Evolutionary conservation across 306 rosid species (phyloP).

Genomic region (Abrus pulchellus): DNA sequence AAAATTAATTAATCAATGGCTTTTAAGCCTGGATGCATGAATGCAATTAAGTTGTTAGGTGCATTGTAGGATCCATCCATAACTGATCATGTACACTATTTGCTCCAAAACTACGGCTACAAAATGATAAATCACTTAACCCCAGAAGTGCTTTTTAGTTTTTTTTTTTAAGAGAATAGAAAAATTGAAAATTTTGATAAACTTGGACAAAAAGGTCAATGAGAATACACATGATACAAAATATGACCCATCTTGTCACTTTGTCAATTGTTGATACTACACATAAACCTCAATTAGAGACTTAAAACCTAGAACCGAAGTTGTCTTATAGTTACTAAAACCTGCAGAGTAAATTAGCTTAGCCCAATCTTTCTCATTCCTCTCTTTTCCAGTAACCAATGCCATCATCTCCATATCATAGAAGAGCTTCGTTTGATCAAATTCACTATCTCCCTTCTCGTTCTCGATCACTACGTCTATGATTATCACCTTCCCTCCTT

Average conservation of each 20-base stretch:
- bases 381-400: constrained; percentile 40
- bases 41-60: too few species aligned
- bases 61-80: too few species aligned
- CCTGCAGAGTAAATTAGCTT: constrained; percentile 40
- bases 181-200: not conserved
- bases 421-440: constrained; percentile 44
- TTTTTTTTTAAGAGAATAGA: too few species aligned
- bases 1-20: too few species aligned
- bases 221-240: not conserved
- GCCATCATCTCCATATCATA: constrained; percentile 51
- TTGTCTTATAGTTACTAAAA: constrained; percentile 40
- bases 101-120: too few species aligned
- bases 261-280: not conserved
- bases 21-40: too few species aligned
- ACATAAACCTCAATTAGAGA: constrained; percentile 47
- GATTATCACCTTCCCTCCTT: constrained; percentile 52
- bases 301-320: constrained; percentile 23
- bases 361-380: constrained; percentile 46
- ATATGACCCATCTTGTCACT: not conserved
- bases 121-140: too few species aligned
- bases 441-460: constrained; percentile 38
- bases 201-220: not conserved
- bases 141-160: too few species aligned
- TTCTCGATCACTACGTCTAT: constrained; percentile 60
- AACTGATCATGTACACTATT: too few species aligned